Evolutionary conservation across 2,329 filamentous ascomycete genomes (phyloP), one percentile per base, ranked within the genome.

Genomic region (Arthrinium phaeospermum): DNA sequence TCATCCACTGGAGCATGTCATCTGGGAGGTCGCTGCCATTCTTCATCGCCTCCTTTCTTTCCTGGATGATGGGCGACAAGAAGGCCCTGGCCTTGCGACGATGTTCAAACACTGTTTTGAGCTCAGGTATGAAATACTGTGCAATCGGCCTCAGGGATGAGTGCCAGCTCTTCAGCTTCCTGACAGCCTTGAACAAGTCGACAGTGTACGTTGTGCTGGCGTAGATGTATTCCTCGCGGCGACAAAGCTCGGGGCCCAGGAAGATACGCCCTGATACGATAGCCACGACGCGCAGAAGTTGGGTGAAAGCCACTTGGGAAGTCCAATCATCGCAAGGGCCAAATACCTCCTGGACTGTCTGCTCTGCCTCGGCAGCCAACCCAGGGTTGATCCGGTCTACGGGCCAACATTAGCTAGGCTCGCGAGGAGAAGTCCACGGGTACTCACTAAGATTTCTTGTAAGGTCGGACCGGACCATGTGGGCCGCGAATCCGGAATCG

Each of bases 121-220:
- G 77, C 57, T 82, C 78, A 0, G 84, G 81, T 0, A 82, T 75
- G 1, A 78, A 75, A 13, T 73, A 75, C 0, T 80, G 81, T 0
- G 77, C 74, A 49, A 85, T 74, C 6, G 79, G 80, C 0, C 84
- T 80, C 27, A 80, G 73, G 79, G 80, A 82, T 4, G 24, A 30
- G 45, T 51, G 68, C 76, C 76, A 79, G 37, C 72, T 24, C 73
- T 76, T 79, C 4, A 78, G 67, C 51, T 73, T 71, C 0, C 71
- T 69, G 14, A 81, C 79, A 1, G 83, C 84, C 0, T 71, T 76
- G 75, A 85, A 81, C 4, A 86, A 71, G 30, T 85, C 82, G 22
- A 85, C 70, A 10, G 86, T 86, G 76, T 85, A 87, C 75, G 84
- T 84, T 72, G 87, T 86, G n/a, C 83, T 81, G 6, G 83, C 80